Conservation (phyloP, 768 basidiomycete species). For the Lactarius psammicola region DNA sequence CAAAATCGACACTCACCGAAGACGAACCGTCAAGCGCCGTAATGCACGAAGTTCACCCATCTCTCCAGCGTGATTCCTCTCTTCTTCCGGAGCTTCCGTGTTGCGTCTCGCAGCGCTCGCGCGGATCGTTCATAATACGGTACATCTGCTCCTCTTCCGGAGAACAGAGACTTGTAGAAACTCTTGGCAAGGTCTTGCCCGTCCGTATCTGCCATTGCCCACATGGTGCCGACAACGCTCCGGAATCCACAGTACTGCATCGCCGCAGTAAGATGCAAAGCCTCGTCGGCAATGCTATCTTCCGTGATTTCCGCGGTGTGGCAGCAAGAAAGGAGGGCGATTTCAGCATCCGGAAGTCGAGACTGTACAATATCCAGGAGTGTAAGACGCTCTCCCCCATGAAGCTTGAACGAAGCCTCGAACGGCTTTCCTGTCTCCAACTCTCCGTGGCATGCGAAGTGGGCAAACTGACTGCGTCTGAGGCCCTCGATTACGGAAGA, state of each 20-base stretch:
- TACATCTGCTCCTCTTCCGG: background rate
- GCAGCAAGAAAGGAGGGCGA: constrained; percentile 20
- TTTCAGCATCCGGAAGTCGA: constrained; percentile 2
- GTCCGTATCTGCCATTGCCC: constrained; percentile 18
- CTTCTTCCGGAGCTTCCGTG: constrained; percentile 8
- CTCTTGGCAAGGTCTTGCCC: constrained; percentile 9
- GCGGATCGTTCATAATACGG: background rate
- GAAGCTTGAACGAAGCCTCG: constrained; percentile 3
- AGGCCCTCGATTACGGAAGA: background rate
- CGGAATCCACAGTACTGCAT: constrained; percentile 17
- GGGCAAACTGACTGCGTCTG: background rate
- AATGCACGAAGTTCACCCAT: constrained; percentile 19
- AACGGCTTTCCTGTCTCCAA: constrained; percentile 7
- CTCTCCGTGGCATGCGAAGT: constrained; percentile 20
- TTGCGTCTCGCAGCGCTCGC: background rate
- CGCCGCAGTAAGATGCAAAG: constrained; percentile 2
- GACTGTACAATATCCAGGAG: constrained; percentile 5
- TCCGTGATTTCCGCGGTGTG: constrained; percentile 14
- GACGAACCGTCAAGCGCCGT: background rate
- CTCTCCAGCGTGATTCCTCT: constrained; percentile 8
- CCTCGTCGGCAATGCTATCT: constrained; percentile 9
- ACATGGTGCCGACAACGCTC: constrained; percentile 20
- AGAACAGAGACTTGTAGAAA: constrained; percentile 11
- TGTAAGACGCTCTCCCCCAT: background rate
- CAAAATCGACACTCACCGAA: too few relatives aligned